A percentile compares a stretch with the other conserved stretches of the same genome.
Evolutionary conservation across 192 early-diverging fungal genomes (phyloP).

Genomic region (Coemansia sp.): DNA sequence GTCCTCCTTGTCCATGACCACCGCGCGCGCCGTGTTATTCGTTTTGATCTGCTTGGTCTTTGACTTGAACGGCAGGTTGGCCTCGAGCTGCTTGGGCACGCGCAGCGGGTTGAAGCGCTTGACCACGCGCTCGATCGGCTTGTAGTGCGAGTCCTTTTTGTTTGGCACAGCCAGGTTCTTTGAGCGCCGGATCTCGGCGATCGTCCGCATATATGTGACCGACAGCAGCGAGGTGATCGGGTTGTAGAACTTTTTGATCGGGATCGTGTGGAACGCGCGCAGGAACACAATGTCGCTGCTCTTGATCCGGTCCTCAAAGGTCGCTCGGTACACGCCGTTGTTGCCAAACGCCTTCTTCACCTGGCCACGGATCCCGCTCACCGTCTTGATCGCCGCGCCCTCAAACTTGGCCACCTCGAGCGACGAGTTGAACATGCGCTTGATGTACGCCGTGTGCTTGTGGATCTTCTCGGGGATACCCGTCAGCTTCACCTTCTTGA

Average conservation of each 20-base stretch:
- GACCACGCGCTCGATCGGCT: slow-evolving; percentile 72
- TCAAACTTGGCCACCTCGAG: slow-evolving; percentile 99
- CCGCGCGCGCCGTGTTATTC: slow-evolving; percentile 60
- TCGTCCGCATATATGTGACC: slow-evolving; percentile 88
- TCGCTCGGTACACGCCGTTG: slow-evolving; percentile 91
- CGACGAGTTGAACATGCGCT: slow-evolving; percentile 96
- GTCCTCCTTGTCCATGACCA: slow-evolving; percentile 89
- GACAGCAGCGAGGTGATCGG: slow-evolving; percentile 92
- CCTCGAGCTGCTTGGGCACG: slow-evolving; percentile 78
- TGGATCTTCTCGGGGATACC: slow-evolving; percentile 92
- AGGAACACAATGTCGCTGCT: slow-evolving; percentile 98
- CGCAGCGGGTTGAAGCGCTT: slow-evolving; percentile 80
- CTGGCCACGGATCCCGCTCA: slow-evolving; percentile 96
- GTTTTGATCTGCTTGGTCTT: slow-evolving; percentile 71
- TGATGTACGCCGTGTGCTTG: slow-evolving; percentile 97
- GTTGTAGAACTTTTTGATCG: slow-evolving; percentile 96
- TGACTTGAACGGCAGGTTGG: slow-evolving; percentile 83
- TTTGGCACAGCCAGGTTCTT: slow-evolving; percentile 62
- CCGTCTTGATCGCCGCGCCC: slow-evolving; percentile 93
- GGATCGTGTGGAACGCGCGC: slow-evolving; percentile 94
- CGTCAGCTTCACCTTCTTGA: slow-evolving; percentile 99
- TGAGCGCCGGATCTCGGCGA: slow-evolving; percentile 78
- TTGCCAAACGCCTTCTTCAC: slow-evolving; percentile 90
- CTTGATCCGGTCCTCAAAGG: slow-evolving; percentile 97
- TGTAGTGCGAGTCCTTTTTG: slow-evolving; percentile 86